Evolutionary conservation across 306 rosid genomes (phyloP).

Genomic region (Castanospermum australe): DNA sequence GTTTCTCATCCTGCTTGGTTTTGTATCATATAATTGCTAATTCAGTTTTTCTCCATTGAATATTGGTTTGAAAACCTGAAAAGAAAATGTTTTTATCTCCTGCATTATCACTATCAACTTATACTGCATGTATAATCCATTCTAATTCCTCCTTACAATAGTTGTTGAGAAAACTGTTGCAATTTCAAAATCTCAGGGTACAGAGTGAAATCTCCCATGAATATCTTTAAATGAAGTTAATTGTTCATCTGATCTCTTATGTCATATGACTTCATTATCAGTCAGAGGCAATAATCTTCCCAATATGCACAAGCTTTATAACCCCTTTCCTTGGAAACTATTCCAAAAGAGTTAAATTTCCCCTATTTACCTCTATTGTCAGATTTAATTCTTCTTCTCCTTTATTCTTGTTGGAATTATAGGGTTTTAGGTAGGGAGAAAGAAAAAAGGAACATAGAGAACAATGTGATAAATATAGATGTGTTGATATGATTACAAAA

Average conservation of each 20-base stretch:
- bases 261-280: conserved; percentile 12
- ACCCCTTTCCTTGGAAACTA: neutral
- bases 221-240: neutral
- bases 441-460: no score
- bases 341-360: neutral
- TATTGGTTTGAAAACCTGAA: neutral
- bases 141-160: neutral
- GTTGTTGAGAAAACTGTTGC: neutral
- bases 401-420: no score
- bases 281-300: neutral
- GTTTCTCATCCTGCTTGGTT: neutral
- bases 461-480: no score
- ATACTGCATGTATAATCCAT: neutral
- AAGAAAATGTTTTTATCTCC: neutral
- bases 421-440: no score
- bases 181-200: conserved; percentile 6
- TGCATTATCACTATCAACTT: neutral
- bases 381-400: neutral
- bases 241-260: neutral
- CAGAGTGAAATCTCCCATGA: neutral
- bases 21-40: neutral
- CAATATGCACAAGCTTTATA: neutral
- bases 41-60: neutral
- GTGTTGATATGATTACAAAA: no score
- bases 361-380: neutral